Evolutionary conservation across 257 asterid genomes (phyloP).

Genomic region (Solanum virginianum): DNA sequence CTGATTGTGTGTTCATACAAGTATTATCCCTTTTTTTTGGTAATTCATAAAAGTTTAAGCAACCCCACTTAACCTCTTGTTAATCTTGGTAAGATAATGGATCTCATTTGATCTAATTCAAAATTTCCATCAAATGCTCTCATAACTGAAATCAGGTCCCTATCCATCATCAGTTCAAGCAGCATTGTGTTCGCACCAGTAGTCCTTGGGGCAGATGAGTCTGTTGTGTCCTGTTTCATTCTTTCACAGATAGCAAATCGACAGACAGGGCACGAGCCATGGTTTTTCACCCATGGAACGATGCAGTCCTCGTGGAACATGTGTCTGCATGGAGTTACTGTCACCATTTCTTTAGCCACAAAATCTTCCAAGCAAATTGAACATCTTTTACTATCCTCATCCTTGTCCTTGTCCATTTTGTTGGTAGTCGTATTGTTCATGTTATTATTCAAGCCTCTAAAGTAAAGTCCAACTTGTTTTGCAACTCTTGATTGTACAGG

Average conservation of each 20-base stretch:
- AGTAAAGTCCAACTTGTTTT: slow-evolving; percentile 16
- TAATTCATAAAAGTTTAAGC: background rate
- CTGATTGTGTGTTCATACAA: background rate
- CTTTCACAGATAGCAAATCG: slow-evolving; percentile 26
- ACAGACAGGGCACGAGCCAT: slow-evolving; percentile 76
- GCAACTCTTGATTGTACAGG: slow-evolving; percentile 43
- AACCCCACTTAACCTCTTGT: background rate
- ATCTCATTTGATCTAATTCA: slow-evolving; percentile 3
- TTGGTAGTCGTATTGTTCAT: background rate
- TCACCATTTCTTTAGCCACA: slow-evolving; percentile 45
- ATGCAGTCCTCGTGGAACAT: slow-evolving; percentile 94
- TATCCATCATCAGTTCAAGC: background rate
- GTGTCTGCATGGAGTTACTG: slow-evolving; percentile 70
- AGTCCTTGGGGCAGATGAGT: background rate
- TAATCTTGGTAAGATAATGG: background rate
- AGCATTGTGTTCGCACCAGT: background rate
- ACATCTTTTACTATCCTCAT: slow-evolving; percentile 53
- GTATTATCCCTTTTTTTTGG: background rate
- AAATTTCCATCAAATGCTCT: slow-evolving; percentile 23
- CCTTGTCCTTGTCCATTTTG: background rate
- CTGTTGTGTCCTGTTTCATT: slow-evolving; percentile 3
- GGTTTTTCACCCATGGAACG: slow-evolving; percentile 74
- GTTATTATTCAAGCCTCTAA: slow-evolving; percentile 25
- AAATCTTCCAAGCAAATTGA: slow-evolving; percentile 85
- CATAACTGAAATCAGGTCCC: slow-evolving; percentile 1